These are phyloP conservation scores for Xylaria sp. DNA, from an alignment of 2,329 filamentous ascomycete species.

Conservation along the genomic window DNA sequence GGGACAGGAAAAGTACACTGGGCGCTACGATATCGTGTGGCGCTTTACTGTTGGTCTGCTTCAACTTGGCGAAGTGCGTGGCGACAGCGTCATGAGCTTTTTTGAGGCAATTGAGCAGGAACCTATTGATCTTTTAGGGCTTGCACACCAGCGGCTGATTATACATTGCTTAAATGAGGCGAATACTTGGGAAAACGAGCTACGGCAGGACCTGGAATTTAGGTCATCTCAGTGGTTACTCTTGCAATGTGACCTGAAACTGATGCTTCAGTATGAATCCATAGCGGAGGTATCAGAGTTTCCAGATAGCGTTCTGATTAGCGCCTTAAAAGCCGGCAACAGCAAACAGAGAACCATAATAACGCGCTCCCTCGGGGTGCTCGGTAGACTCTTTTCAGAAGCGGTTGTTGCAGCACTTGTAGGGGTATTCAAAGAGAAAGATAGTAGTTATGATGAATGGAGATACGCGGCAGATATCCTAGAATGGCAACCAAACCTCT, in stretches of 20 bases:
- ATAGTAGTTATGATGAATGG: too few species aligned
- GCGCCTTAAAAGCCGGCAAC: background rate
- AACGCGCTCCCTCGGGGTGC: too few species aligned
- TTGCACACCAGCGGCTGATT: slow-evolving; percentile 53
- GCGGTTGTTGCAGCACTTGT: background rate
- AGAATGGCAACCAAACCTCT: too few species aligned
- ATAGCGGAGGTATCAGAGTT: background rate
- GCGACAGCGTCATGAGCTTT: slow-evolving; percentile 37
- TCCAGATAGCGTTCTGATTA: background rate
- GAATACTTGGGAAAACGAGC: background rate
- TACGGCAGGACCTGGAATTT: background rate
- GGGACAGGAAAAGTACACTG: slow-evolving; percentile 52
- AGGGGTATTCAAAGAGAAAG: background rate
- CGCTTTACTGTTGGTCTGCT: slow-evolving; percentile 55
- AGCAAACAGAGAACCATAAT: too few species aligned
- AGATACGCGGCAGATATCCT: too few species aligned
- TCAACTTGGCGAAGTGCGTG: slow-evolving; percentile 26
- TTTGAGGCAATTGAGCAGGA: slow-evolving; percentile 49
- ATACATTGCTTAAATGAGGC: slow-evolving; percentile 54
- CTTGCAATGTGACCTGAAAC: background rate
- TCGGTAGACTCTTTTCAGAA: background rate
- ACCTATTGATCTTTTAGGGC: slow-evolving; percentile 53
- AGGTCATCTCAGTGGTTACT: background rate
- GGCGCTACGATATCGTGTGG: slow-evolving; percentile 56
- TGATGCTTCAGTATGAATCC: too few species aligned